Percentiles rank a stretch among this genome's conserved stretches.
phyloP scores from a whole-genome alignment of 495 filamentous ascomycete genomes.

The Glarea lozoyensis region DNA sequence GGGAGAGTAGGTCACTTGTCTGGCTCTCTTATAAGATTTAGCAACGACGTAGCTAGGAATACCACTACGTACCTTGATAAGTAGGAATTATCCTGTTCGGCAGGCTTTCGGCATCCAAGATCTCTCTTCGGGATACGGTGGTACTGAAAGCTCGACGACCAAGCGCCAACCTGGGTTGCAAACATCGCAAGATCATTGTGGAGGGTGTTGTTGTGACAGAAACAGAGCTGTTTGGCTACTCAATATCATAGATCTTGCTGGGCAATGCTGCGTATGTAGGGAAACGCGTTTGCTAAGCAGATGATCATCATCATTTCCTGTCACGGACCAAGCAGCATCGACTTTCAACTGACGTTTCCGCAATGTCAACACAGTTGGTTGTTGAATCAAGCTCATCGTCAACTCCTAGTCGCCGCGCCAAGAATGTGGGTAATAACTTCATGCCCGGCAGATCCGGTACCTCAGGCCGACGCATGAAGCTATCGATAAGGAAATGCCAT shows the following conservation, averaged over 20 bases:
- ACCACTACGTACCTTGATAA: slow-evolving; percentile 13
- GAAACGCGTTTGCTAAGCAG: too few species aligned
- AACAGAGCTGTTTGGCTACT: slow-evolving; percentile 1
- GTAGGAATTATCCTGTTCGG: slow-evolving; percentile 20
- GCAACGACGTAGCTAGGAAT: background rate
- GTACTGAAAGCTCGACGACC: slow-evolving; percentile 14
- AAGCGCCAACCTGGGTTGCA: slow-evolving; percentile 3
- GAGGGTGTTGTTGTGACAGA: background rate
- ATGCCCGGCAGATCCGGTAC: background rate
- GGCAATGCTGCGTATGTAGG: too few species aligned
- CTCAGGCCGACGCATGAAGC: background rate
- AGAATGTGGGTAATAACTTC: background rate
- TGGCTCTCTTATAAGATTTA: slow-evolving; percentile 14
- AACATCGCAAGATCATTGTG: slow-evolving; percentile 10
- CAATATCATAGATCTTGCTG: background rate
- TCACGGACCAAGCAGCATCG: background rate
- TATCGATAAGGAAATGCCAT: slow-evolving; percentile 3
- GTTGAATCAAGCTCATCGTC: slow-evolving; percentile 11
- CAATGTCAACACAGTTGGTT: background rate
- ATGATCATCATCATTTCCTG: slow-evolving; percentile 3
- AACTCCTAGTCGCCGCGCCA: background rate
- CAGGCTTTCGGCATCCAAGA: slow-evolving; percentile 15
- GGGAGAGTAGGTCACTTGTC: slow-evolving; percentile 51
- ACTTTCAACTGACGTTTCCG: background rate
- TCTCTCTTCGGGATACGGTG: slow-evolving; percentile 12